Evolutionary conservation across 2,329 filamentous ascomycete genomes (phyloP).

Genomic region (Phoma sp.): DNA sequence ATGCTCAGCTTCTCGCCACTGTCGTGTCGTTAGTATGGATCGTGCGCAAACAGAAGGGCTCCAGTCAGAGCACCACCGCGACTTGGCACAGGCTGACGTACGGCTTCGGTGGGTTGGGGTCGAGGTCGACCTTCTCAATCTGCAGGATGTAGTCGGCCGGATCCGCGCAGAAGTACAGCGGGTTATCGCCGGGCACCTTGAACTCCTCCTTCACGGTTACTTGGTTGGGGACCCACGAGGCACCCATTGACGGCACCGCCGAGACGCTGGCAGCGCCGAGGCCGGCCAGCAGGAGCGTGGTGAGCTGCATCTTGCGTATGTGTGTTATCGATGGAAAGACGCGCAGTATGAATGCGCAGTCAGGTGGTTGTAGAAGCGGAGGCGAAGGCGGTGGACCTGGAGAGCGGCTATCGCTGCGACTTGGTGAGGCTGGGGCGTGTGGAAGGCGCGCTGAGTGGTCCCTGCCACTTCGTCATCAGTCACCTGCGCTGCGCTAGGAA

Average conservation of each 20-base stretch:
- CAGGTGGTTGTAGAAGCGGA: not conserved
- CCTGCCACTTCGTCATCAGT: constrained; percentile 16
- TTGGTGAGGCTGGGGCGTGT: constrained; percentile 15
- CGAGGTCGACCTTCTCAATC: constrained; percentile 80
- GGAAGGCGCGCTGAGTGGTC: constrained; percentile 2
- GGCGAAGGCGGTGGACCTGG: constrained; percentile 5
- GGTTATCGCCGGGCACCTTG: constrained; percentile 83
- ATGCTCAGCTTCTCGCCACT: constrained; percentile 83
- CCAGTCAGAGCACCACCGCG: too few species aligned
- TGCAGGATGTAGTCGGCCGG: constrained; percentile 72
- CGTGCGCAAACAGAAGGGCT: too few species aligned
- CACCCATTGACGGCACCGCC: constrained; percentile 48
- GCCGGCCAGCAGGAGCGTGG: constrained; percentile 49
- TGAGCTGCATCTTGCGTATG: constrained; percentile 40
- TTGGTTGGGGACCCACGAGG: constrained; percentile 53
- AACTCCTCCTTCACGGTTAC: constrained; percentile 59
- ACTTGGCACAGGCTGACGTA: constrained; percentile 57
- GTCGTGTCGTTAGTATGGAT: constrained; percentile 3
- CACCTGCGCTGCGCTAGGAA: constrained; percentile 9
- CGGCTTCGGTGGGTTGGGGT: constrained; percentile 86
- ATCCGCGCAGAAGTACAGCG: constrained; percentile 77
- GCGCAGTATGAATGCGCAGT: constrained; percentile 2
- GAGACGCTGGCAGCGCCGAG: constrained; percentile 53
- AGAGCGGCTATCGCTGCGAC: constrained; percentile 8
- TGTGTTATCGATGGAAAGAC: not conserved